phyloP scores from a whole-genome alignment of 345 rosid genomes.

The Bretschneidera sinensis region DNA sequence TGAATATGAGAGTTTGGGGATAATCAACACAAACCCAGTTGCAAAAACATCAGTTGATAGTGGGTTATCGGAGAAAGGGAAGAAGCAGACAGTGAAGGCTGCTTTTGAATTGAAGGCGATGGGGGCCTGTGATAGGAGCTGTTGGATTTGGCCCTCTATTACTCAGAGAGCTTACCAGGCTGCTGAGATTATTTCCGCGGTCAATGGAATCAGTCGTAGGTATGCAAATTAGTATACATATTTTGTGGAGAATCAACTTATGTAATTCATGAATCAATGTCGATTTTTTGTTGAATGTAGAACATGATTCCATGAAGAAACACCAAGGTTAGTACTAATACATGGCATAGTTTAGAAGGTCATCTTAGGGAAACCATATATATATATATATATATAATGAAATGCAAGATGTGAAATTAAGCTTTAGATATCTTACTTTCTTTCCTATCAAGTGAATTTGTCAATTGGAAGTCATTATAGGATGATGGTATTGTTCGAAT shows the following conservation, averaged over 20 bases:
- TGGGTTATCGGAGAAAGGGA: constrained; percentile 82
- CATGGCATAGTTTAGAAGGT: neutral
- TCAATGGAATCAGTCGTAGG: constrained; percentile 76
- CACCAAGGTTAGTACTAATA: neutral
- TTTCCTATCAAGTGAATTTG: too few species aligned
- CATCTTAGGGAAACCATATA: neutral
- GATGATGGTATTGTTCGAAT: neutral
- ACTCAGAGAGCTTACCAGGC: constrained; percentile 96
- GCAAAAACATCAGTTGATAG: constrained; percentile 82
- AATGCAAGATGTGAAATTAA: neutral
- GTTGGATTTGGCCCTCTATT: constrained; percentile 99
- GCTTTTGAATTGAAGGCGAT: constrained; percentile 61
- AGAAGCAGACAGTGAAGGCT: constrained; percentile 65
- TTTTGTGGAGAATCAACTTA: too few species aligned
- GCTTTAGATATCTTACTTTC: too few species aligned
- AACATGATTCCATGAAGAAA: neutral
- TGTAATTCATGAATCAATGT: too few species aligned
- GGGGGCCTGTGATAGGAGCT: constrained; percentile 76
- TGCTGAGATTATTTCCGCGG: constrained; percentile 77
- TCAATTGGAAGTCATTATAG: neutral
- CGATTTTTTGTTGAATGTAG: too few species aligned
- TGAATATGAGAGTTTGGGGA: constrained; percentile 65
- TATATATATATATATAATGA: too few species aligned
- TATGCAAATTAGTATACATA: constrained; percentile 13
- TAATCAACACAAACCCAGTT: constrained; percentile 88